phyloP scores from a whole-genome alignment of 2,329 filamentous ascomycete species.

The Sclerotinia nivalis region DNA sequence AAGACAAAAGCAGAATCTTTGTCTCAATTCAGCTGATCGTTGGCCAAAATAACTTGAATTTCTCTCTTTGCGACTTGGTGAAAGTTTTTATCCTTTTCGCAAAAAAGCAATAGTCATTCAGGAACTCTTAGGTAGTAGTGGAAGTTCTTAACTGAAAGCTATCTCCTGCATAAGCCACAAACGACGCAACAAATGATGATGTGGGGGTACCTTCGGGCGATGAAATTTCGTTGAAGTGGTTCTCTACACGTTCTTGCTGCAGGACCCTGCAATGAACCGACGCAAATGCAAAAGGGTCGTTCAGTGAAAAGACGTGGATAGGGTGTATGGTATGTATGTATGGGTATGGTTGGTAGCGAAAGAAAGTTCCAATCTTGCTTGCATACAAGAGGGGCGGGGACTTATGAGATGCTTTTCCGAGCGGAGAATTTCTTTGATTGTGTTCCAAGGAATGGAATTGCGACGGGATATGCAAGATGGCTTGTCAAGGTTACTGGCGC shows the following conservation, averaged over 20 bases:
- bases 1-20: conserved; percentile 23
- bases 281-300: background rate
- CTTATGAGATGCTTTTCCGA: conserved; percentile 17
- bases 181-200: conserved; percentile 2
- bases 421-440: conserved; percentile 8
- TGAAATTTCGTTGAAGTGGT: conserved; percentile 6
- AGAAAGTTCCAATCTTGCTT: conserved; percentile 9
- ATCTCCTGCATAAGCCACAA: conserved; percentile 25
- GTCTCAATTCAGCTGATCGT: conserved; percentile 35
- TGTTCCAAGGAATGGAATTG: conserved; percentile 14
- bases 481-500: conserved; percentile 23
- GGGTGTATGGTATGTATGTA: background rate
- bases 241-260: conserved; percentile 17
- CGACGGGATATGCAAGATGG: conserved; percentile 23
- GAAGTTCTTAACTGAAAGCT: conserved; percentile 16
- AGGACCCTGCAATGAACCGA: background rate
- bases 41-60: background rate
- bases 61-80: conserved; percentile 8
- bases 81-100: conserved; percentile 20
- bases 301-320: conserved; percentile 5
- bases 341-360: conserved; percentile 3
- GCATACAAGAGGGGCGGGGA: conserved; percentile 24
- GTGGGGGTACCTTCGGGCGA: conserved; percentile 14
- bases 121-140: conserved; percentile 6
- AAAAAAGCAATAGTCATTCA: conserved; percentile 4